Evolutionary conservation across 768 basidiomycete genomes (phyloP), one percentile per base, ranked within the genome.

Genomic region (Xerocomus spinulosus): DNA sequence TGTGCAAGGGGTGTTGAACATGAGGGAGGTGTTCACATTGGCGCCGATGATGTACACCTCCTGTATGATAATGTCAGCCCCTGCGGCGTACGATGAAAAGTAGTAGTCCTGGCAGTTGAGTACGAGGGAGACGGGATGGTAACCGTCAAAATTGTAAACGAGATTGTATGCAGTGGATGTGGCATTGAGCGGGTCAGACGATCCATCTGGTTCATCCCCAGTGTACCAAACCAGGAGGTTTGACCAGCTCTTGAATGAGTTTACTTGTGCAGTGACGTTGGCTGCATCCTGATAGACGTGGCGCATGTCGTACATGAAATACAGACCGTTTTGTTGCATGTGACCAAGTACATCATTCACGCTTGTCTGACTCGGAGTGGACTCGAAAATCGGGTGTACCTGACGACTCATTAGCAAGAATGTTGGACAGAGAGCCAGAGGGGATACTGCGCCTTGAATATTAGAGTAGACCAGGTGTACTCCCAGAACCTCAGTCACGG

Each of bases 301-400:
- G 51, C 87, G 77, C 87, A 91, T 87, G 61, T 90, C 86, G 54
- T 88, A 91, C 79, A 89, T 87, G 38, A 90, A 71, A 57, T 83
- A 90, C 39, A 63, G 15, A 0, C 77, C 77, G 0, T 80, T 77
- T 49, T 82, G 75, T 58, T 84, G 78, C 79, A 87, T 84, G 26
- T 73, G 71, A 57, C 85, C 76, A n/a, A 88, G 62, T 14, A 87
- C 79, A 20, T 70, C 57, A 6, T 52, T 44, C 28, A 61, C 25
- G 25, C 42, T 80, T 69, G 2, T 82, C 66, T 5, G 71, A 76
- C 75, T 26, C 75, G 58, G 83, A 75, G 56, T 74, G 52, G 79
- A 84, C 2, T 78, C 69, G 1, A 88, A 87, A 15, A 89, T 73
- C 1, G 85, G 81, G 58, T 91, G 87, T 15, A 89, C 70, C 82